Evolutionary conservation across 2,329 filamentous ascomycete species (phyloP), one percentile per base, ranked within the genome.

Genomic region (Neofusicoccum cordaticola): DNA sequence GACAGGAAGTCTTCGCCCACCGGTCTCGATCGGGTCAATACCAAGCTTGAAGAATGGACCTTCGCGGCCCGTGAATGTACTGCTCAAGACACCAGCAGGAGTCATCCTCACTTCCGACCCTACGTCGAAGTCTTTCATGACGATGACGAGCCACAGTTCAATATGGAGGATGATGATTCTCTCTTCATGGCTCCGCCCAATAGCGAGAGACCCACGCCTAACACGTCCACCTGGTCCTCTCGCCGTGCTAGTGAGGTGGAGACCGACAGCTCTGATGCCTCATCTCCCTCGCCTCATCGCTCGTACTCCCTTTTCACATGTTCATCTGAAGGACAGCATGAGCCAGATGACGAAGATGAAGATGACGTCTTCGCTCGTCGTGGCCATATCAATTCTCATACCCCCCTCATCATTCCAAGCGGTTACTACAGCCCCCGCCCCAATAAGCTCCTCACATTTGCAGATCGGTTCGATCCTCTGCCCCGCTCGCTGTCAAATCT

Each of bases 41-140:
- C 69, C 0, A 75, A 75, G 60, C 69, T 76, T 6, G 66, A 68
- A 2, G 70, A 73, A 27, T 75, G 75, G 72, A 69, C 71, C 15
- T 71, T 60, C 8, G 63, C 53, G 12, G 53, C 56, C 65, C 67
- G 12, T 51, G 61, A 13, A 12, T 35, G 41, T 19, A 56, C 52
- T 22, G 45, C 17, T 61, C 58, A 52, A 27, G 62, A 5, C 34
- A 58, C 15, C 4, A 65, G 35, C 27, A 37, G 51, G 2, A 60
- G 65, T 27, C 60, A 63, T 47, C 45, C 63, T 63, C 17, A 68
- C 68, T 37, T 70, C 63, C 15, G 62, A 65, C 17, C 63, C 11
- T 65, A 65, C 0, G 44, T 68, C 0, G 72, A 73, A 15, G 70
- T 65, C 19, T 65, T 45, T 15, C 63, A 71, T 11, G 67, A 71